Evolutionary conservation across 345 rosid species (phyloP).

Genomic region (Ailanthus altissimus): DNA sequence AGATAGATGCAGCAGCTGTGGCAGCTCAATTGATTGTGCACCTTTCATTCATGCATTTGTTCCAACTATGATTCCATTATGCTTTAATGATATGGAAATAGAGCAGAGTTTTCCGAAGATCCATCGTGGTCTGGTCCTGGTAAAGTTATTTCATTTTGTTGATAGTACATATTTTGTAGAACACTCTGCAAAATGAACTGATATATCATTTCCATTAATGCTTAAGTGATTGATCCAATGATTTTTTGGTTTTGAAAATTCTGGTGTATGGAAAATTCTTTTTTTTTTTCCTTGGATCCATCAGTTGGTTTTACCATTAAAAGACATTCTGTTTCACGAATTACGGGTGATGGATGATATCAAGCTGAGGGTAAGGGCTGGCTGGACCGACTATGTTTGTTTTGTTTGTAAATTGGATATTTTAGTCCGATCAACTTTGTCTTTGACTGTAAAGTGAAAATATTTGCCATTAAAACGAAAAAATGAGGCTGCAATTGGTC

Average conservation of each 20-base stretch:
- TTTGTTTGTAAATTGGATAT: too few species aligned
- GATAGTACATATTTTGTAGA: neutral
- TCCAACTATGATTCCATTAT: neutral
- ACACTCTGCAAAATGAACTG: neutral
- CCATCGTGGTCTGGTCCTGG: neutral
- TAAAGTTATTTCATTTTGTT: neutral
- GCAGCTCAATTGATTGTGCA: conserved; percentile 13
- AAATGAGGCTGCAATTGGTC: too few species aligned
- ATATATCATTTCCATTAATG: neutral
- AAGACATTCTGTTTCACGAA: neutral
- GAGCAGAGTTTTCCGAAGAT: neutral
- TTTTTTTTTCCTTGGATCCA: neutral
- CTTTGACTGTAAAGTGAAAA: too few species aligned
- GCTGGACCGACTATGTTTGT: too few species aligned
- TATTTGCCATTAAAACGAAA: too few species aligned
- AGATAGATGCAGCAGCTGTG: conserved; percentile 14
- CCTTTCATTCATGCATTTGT: neutral
- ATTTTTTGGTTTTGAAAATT: neutral
- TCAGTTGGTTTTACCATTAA: neutral
- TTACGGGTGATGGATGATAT: too few species aligned
- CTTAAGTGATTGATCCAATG: neutral
- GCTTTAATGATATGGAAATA: neutral
- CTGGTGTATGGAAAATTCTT: neutral
- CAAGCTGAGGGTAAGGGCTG: too few species aligned
- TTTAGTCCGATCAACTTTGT: too few species aligned